Evolutionary conservation across 176 grass and related monocot genomes (phyloP).

Genomic region (Triticum urartu): DNA sequence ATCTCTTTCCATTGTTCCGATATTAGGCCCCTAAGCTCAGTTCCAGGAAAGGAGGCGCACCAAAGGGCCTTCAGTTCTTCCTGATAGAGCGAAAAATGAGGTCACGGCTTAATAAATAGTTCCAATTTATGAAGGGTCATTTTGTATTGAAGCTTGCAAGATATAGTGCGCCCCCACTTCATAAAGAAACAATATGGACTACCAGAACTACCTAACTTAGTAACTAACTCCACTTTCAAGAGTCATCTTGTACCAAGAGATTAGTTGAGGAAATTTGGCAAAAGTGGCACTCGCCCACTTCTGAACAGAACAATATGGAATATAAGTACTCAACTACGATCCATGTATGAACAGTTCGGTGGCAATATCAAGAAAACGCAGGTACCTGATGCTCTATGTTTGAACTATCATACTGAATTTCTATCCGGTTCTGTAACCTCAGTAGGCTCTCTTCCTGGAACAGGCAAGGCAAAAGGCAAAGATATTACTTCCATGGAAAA

Average conservation of each 20-base stretch:
- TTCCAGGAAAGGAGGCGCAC: slow-evolving; percentile 79
- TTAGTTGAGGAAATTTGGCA: neutral
- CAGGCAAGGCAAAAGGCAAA: neutral
- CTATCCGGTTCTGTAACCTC: slow-evolving; percentile 82
- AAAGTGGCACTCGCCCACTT: neutral
- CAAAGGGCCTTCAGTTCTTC: slow-evolving; percentile 80
- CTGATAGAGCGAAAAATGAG: slow-evolving; percentile 38
- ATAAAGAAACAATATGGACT: neutral
- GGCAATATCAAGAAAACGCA: slow-evolving; percentile 7
- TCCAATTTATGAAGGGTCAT: slow-evolving; percentile 12
- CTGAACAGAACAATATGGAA: slow-evolving; percentile 1
- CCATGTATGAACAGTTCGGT: neutral
- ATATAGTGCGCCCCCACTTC: neutral
- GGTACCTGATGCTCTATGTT: slow-evolving; percentile 91
- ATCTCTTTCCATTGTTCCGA: slow-evolving; percentile 99
- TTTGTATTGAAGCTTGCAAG: neutral
- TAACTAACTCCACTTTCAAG: slow-evolving; percentile 8
- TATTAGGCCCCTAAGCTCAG: slow-evolving; percentile 67
- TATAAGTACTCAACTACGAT: neutral
- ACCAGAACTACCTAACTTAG: neutral
- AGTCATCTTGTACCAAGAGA: neutral
- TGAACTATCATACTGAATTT: slow-evolving; percentile 72
- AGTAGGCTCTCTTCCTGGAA: slow-evolving; percentile 85
- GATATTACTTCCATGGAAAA: neutral
- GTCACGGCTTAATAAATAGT: neutral